Conservation (phyloP, 352 stramenopile genomes). For the Pythium dissotocum region DNA sequence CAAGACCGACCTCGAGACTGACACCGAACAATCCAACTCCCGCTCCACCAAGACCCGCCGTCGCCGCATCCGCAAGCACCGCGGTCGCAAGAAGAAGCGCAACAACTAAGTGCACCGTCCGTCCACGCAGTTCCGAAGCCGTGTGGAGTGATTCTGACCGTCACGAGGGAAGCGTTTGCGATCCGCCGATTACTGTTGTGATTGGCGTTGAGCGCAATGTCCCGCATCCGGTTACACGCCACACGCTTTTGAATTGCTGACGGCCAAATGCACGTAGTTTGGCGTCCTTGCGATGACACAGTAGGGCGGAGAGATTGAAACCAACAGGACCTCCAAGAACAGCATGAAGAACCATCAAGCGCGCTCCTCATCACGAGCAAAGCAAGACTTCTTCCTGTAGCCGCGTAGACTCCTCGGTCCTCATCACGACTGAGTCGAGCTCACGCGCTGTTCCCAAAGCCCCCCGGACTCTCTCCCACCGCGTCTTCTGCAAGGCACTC, state of each 20-base stretch:
- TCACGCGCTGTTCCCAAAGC: neutral
- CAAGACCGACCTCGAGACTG: slow-evolving; percentile 29
- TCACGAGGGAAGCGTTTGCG: slow-evolving; percentile 33
- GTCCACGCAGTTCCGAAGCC: neutral
- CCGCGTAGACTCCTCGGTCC: slow-evolving; percentile 16
- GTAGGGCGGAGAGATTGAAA: neutral
- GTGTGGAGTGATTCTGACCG: neutral
- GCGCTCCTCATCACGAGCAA: slow-evolving; percentile 27
- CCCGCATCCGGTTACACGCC: neutral
- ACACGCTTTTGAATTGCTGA: neutral
- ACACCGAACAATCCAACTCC: slow-evolving; percentile 20
- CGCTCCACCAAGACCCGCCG: slow-evolving; percentile 24
- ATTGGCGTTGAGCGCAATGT: slow-evolving; percentile 35
- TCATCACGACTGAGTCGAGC: slow-evolving; percentile 17
- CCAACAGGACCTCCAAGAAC: neutral
- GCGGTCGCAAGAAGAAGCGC: slow-evolving; percentile 34
- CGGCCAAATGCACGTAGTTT: neutral
- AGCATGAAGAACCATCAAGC: neutral
- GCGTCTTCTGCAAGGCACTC: too few relatives aligned
- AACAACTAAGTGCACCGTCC: slow-evolving; percentile 14
- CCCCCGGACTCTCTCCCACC: neutral
- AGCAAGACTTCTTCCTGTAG: neutral
- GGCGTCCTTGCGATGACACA: neutral
- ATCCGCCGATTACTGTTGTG: slow-evolving; percentile 22
- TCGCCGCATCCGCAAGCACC: slow-evolving; percentile 32